Evolutionary conservation across 176 grass and related monocot species (phyloP).

Genomic region (Cocos nucifera): DNA sequence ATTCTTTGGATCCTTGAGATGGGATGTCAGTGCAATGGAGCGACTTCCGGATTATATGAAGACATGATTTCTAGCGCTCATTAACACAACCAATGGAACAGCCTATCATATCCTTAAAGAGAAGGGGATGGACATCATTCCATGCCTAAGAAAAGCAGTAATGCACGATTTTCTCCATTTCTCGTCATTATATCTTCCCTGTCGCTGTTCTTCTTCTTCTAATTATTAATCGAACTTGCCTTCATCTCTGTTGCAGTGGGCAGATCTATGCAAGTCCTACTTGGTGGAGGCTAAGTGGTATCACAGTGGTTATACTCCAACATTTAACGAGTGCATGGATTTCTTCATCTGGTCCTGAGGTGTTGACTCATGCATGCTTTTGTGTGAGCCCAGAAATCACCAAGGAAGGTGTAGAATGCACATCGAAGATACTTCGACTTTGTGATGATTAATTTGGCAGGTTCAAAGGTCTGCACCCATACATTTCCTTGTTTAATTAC

Average conservation of each 20-base stretch:
- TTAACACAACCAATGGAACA: constrained; percentile 8
- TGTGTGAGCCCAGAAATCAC: neutral
- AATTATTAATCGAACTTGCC: neutral
- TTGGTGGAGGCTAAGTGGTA: constrained; percentile 42
- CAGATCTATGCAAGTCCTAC: constrained; percentile 30
- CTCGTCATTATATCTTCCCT: neutral
- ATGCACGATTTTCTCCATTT: neutral
- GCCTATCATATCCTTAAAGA: constrained; percentile 20
- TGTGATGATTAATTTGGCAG: constrained; percentile 33
- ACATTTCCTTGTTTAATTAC: too few relatives aligned
- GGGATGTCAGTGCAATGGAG: constrained; percentile 3
- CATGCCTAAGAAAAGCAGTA: constrained; percentile 32
- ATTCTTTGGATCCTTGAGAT: neutral
- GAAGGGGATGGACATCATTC: constrained; percentile 20
- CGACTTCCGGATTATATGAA: constrained; percentile 45
- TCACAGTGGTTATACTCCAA: constrained; percentile 8
- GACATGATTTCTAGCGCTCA: constrained; percentile 18
- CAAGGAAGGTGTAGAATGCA: neutral
- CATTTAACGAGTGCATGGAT: constrained; percentile 32
- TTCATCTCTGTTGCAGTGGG: constrained; percentile 22
- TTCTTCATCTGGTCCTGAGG: constrained; percentile 22
- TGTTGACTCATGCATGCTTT: constrained; percentile 23
- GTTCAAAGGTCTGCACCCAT: constrained; percentile 1
- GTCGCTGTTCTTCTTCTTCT: neutral
- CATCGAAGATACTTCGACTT: constrained; percentile 33